phyloP scores from a whole-genome alignment of 1,284 basidiomycete species.

The Rhodotorula sp. region DNA sequence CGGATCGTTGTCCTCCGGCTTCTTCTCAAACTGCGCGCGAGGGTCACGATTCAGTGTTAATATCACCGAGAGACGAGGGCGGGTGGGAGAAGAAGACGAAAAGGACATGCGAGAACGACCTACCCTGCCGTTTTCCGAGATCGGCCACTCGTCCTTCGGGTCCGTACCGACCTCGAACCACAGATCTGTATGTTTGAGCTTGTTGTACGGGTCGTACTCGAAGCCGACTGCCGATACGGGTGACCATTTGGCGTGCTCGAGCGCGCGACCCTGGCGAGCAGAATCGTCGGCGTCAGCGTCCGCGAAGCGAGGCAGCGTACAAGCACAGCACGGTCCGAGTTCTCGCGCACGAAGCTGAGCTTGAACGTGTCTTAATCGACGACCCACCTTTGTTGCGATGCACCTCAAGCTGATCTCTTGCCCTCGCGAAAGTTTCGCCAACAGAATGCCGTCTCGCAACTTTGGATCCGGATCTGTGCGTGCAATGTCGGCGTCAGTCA shows the following conservation, averaged over 20 bases:
- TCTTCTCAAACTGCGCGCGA: slow-evolving; percentile 62
- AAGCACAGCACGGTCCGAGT: too few species aligned
- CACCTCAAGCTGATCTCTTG: slow-evolving; percentile 86
- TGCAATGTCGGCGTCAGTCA: neutral
- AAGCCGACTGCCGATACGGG: slow-evolving; percentile 92
- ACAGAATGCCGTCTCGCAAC: slow-evolving; percentile 59
- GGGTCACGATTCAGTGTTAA: slow-evolving; percentile 58
- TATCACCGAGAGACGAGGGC: slow-evolving; percentile 50
- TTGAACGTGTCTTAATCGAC: neutral
- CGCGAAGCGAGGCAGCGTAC: too few species aligned
- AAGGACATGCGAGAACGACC: slow-evolving; percentile 17
- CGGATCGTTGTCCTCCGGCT: slow-evolving; percentile 65
- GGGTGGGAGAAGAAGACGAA: neutral
- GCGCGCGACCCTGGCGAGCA: slow-evolving; percentile 76
- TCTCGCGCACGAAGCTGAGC: neutral
- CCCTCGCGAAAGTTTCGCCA: slow-evolving; percentile 89
- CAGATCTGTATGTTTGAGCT: slow-evolving; percentile 89
- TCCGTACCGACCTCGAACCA: slow-evolving; percentile 77
- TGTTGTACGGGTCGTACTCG: slow-evolving; percentile 98
- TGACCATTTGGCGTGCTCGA: slow-evolving; percentile 99
- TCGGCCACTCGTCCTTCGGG: slow-evolving; percentile 44
- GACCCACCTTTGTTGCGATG: slow-evolving; percentile 81
- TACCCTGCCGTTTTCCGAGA: slow-evolving; percentile 44
- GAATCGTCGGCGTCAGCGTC: too few species aligned
- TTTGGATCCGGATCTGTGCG: slow-evolving; percentile 28